These are phyloP conservation scores for Penicillium waksmanii DNA, from an alignment of 495 filamentous ascomycete species.

Conservation along the genomic window DNA sequence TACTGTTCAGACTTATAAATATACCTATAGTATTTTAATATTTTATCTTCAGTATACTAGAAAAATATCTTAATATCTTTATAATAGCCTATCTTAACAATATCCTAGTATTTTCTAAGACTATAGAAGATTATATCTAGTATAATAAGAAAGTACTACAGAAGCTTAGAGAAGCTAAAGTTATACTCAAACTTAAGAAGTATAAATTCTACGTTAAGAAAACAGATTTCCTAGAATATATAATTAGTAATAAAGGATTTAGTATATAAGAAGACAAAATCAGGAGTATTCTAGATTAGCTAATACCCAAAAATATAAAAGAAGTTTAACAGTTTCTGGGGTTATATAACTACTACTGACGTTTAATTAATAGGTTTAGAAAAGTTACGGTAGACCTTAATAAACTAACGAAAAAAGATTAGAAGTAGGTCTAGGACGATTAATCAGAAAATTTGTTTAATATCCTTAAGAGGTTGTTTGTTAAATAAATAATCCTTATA, in stretches of 20 bases:
- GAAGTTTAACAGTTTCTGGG: slow-evolving; percentile 17
- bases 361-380: slow-evolving; percentile 17
- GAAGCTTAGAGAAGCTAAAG: neutral
- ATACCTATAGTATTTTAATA: slow-evolving; percentile 29
- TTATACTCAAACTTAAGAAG: neutral
- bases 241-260: slow-evolving; percentile 13
- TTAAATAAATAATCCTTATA: slow-evolving; percentile 1
- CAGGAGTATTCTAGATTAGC: slow-evolving; percentile 9
- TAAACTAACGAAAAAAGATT: slow-evolving; percentile 14
- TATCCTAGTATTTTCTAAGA: slow-evolving; percentile 33
- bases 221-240: slow-evolving; percentile 16
- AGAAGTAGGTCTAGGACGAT: slow-evolving; percentile 10
- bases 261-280: slow-evolving; percentile 19
- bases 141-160: neutral
- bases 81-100: slow-evolving; percentile 38
- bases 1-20: slow-evolving; percentile 20
- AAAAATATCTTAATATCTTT: slow-evolving; percentile 30
- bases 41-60: slow-evolving; percentile 35
- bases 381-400: slow-evolving; percentile 2
- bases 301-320: slow-evolving; percentile 9
- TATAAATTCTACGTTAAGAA: slow-evolving; percentile 12
- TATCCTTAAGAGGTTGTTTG: slow-evolving; percentile 12
- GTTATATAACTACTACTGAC: slow-evolving; percentile 20
- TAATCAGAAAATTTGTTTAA: slow-evolving; percentile 14
- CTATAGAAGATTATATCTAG: neutral